These are phyloP conservation scores for Smittium mucronatum DNA, from an alignment of 371 early-diverging fungal genomes.

Conservation along the genomic window DNA sequence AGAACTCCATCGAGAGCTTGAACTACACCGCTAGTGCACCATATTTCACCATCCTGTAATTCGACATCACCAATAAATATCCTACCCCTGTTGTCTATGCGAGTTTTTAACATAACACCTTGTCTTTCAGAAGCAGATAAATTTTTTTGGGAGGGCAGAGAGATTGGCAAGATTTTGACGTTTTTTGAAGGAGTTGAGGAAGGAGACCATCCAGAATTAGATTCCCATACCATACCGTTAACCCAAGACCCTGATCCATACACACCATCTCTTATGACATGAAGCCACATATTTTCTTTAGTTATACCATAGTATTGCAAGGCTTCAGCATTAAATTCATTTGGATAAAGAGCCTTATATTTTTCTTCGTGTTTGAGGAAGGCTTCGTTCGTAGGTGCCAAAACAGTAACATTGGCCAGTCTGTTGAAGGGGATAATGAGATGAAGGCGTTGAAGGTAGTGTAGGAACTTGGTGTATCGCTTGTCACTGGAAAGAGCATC, in stretches of 20 bases:
- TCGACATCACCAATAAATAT: slow-evolving; percentile 2
- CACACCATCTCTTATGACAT: slow-evolving; percentile 9
- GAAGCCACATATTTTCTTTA: slow-evolving; percentile 3
- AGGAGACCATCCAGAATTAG: slow-evolving; percentile 5
- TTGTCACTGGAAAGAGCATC: slow-evolving; percentile 27
- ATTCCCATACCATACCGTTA: slow-evolving; percentile 10
- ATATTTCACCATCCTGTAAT: slow-evolving; percentile 6
- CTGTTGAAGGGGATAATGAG: slow-evolving; percentile 32
- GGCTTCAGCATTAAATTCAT: neutral
- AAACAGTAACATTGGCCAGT: slow-evolving; percentile 28
- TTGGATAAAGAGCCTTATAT: neutral
- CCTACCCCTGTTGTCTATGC: neutral
- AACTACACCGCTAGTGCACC: slow-evolving; percentile 4
- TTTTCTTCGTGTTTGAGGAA: slow-evolving; percentile 18
- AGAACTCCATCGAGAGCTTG: slow-evolving; percentile 5
- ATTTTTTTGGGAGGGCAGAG: too few relatives aligned
- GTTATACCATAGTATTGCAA: slow-evolving; percentile 8
- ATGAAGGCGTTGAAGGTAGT: slow-evolving; percentile 29
- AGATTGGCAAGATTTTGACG: neutral
- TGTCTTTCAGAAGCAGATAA: neutral
- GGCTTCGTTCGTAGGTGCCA: slow-evolving; percentile 33
- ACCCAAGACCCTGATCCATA: slow-evolving; percentile 3
- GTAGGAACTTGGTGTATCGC: slow-evolving; percentile 28
- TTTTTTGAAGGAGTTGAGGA: neutral
- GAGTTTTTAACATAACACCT: slow-evolving; percentile 5